A percentile compares a stretch with the other conserved stretches of the same genome.
Evolutionary conservation across 768 basidiomycete genomes (phyloP).

Genomic region (Boletus coccyginus): DNA sequence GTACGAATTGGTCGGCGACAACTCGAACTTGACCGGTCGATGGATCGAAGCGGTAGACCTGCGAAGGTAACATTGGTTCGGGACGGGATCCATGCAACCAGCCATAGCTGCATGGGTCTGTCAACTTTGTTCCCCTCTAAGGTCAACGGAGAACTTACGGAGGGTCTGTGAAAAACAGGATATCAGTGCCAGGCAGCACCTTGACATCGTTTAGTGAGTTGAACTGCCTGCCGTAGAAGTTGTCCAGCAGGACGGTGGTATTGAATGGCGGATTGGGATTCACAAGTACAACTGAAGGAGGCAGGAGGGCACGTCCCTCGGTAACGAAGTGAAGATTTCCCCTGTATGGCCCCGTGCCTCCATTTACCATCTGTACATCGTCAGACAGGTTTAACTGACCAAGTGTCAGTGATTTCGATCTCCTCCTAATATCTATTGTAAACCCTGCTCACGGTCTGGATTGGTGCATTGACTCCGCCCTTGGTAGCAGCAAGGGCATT

Average conservation of each 20-base stretch:
- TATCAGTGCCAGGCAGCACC: slow-evolving; percentile 62
- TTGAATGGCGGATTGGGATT: slow-evolving; percentile 66
- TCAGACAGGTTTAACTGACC: slow-evolving; percentile 55
- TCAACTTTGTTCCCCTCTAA: background rate
- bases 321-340: slow-evolving; percentile 59
- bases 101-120: slow-evolving; percentile 47
- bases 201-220: slow-evolving; percentile 82
- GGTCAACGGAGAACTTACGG: slow-evolving; percentile 40
- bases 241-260: slow-evolving; percentile 68
- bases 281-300: slow-evolving; percentile 63
- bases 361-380: slow-evolving; percentile 67
- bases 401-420: slow-evolving; percentile 2
- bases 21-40: slow-evolving; percentile 61
- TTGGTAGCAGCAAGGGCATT: slow-evolving; percentile 36
- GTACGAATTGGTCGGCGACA: slow-evolving; percentile 75
- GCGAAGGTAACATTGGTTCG: slow-evolving; percentile 61
- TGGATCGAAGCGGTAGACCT: slow-evolving; percentile 75
- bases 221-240: slow-evolving; percentile 79
- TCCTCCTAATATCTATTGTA: background rate
- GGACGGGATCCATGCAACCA: slow-evolving; percentile 66
- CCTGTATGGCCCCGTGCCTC: slow-evolving; percentile 61
- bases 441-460: slow-evolving; percentile 35
- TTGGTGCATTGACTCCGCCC: slow-evolving; percentile 46
- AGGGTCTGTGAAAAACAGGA: slow-evolving; percentile 75
- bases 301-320: slow-evolving; percentile 61